Base-by-base conservation (phyloP, 805 yeast genomes). In the Yarrowia sp. region DNA sequence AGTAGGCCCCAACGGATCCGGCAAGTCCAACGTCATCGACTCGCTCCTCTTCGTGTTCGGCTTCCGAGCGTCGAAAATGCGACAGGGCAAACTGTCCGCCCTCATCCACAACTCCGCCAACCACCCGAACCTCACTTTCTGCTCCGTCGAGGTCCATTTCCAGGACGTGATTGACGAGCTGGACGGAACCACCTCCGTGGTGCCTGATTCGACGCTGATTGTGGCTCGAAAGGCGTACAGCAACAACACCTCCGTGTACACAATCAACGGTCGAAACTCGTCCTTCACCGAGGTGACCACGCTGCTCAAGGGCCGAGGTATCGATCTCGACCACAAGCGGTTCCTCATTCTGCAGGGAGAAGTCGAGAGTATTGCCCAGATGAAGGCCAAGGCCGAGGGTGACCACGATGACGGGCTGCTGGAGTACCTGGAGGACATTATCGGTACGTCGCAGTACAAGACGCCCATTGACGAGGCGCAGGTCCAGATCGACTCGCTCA, bases 1-100 rank as follows among this genome's bases (percentile, higher is more conserved):
- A 11, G 98, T 95, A 14, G 99, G 99, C 0, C 99, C 99, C 5
- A 95, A 95, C 74, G 99, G 99, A 9, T 89, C 97, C 12, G 99
- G 99, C 2, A 95, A 95, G 76, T 92, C 98, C 16, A 95, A 96
- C 72, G 98, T 95, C 68, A 95, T 95, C 74, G 99, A 96, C 74
- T 91, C 98, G 5, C 85, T 95, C 81, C 82, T 96, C 35, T 95
- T 95, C 75, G 99, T 96, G 1, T 95, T 95, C 78, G 99, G 99
- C 0, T 95, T 95, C 77, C 81, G 98, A 66, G 98, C 99, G 0
- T 85, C 86, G 73, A 95, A 96, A 74, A 92, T 95, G 97, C 86
- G 99, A 72, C 99, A 95, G 70, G 89, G 93, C 1, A 93, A 92
- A 72, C 76, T 95, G n/a, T 86, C 95, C 1, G 97, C 92, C 66